Evolutionary conservation across 2,329 filamentous ascomycete species (phyloP).

Genomic region (Clonostachys solani): DNA sequence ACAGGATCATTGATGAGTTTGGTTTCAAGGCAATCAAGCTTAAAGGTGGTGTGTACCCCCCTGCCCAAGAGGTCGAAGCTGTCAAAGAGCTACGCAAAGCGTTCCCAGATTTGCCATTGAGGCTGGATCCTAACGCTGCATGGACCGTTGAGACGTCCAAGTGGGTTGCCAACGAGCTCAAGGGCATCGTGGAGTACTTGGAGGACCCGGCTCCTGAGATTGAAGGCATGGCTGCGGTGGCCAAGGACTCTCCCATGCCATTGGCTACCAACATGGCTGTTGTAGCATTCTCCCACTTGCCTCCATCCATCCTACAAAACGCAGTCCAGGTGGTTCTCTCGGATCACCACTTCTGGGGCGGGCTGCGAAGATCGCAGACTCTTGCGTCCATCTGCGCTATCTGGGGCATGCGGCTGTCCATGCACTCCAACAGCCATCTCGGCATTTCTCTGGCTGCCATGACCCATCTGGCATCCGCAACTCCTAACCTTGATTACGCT

Average conservation of each 20-base stretch:
- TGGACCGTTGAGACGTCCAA: conserved; percentile 31
- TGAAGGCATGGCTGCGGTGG: conserved; percentile 36
- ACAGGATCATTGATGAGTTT: conserved; percentile 32
- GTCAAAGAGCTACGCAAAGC: conserved; percentile 27
- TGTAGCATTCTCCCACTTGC: conserved; percentile 31
- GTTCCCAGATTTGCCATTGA: conserved; percentile 27
- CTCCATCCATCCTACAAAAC: conserved; percentile 26
- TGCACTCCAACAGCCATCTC: conserved; percentile 38
- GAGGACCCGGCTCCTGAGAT: conserved; percentile 34
- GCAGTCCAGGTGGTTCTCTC: conserved; percentile 34
- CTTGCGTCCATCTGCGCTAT: conserved; percentile 29
- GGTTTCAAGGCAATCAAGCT: conserved; percentile 37
- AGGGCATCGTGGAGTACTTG: conserved; percentile 29
- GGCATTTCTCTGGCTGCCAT: conserved; percentile 36
- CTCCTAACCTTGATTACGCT: conserved; percentile 33
- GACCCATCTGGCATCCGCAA: conserved; percentile 35
- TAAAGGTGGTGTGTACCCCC: conserved; percentile 34
- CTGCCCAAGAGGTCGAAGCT: conserved; percentile 29
- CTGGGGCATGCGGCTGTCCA: conserved; percentile 32
- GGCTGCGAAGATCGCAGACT: conserved; percentile 30
- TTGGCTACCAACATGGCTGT: conserved; percentile 38
- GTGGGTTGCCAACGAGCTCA: conserved; percentile 29
- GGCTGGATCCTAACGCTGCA: conserved; percentile 30
- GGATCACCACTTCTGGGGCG: conserved; percentile 38
- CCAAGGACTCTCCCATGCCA: conserved; percentile 31